Base-by-base conservation (phyloP, 345 rosid species). In the Dimocarpus longan region DNA sequence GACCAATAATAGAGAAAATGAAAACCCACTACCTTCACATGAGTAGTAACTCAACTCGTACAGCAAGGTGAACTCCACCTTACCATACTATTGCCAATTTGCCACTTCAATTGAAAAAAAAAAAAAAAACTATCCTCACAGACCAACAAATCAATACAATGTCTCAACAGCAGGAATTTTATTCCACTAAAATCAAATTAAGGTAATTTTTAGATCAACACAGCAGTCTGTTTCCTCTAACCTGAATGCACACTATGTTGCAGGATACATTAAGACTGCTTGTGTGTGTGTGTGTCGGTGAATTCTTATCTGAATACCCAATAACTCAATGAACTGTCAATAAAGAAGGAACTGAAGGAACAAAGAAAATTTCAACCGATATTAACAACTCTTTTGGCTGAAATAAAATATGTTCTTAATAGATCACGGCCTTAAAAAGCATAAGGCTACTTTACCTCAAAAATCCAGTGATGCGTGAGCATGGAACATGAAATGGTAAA, bases 401-500 rank as follows among this genome's bases (percentile, higher is more conserved):
- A 13, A 44, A 43, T 4, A 40, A 52, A 70, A 56, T 50, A 69
- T 5, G 63, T 52, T 5, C 52, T 52, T 12, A 57, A 37, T 5
- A 59, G 69, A 32, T 54, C 18, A 43, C 39, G 68, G 52, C 65
- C 15, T 57, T 6, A 54, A 59, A 39, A 3, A 65, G 73, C 65
- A 85, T 63, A 4, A 71, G 50, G 18, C 72, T 77, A 77, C 72
- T 22, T 50, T 73, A 95, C 98, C 99, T 93, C 85, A 95, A 79
- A 79, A 95, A 91, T 75, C 99, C 99, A 66, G 92, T 87, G 70
- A 95, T 74, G 57, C 95, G 95, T 13, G 99, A 93, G 85, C 84
- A 86, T 71, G 99, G 99, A 82, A 86, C 86, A 72, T 83, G 59
- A 86, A 90, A 93, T 80, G 97, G 99, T 63, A 92, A 84, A 79